Evolutionary conservation across 441 rosid species (phyloP), one percentile per base, ranked within the genome.

Genomic region (Breynia disticha): DNA sequence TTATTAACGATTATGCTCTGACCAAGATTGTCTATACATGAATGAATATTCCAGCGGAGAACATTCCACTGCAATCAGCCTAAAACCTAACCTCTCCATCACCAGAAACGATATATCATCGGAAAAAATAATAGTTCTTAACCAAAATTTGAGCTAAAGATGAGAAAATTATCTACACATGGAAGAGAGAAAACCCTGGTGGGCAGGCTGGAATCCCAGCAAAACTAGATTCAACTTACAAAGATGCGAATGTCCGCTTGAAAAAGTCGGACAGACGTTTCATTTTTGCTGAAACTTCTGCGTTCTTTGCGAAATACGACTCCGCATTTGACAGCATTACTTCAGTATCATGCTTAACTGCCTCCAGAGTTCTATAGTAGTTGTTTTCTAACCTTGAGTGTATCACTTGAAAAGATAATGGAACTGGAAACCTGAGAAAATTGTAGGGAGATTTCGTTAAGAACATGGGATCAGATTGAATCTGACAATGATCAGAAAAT

Each of bases 351-450:
- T 90, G 97, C 66, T 78, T 69, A 74, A 82, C 48, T 14, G 95
- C 95, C 51, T 83, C 95, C 65, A 83, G 19, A 66, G 80, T 79
- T 65, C 97, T 74, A 67, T 90, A 90, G 63, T 87, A 94, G 77
- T 72, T 79, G 75, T 81, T 85, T 64, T 85, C 90, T 67, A 94
- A 74, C 76, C 99, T 82, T 21, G 74, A 60, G 52, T 73, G 77
- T 58, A 90, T 87, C 60, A 81, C 65, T 39, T 78, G 94, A 19
- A 85, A 74, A 42, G 94, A 74, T 62, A 94, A 22, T 15, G 99
- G 99, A 50, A 85, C 97, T 7, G 99, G 90, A 54, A 79, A 87
- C 89, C 99, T 94, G 83, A 39, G 60, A 67, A 11, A 43, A 17
- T 46, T 42, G 12, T 11, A 35, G 16, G 2, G 14, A 16, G 20